Percentiles rank a stretch among this genome's conserved stretches.
These are phyloP conservation scores for Rachicladosporium sp. DNA, from an alignment of 2,329 filamentous ascomycete species.

Conservation along the genomic window DNA sequence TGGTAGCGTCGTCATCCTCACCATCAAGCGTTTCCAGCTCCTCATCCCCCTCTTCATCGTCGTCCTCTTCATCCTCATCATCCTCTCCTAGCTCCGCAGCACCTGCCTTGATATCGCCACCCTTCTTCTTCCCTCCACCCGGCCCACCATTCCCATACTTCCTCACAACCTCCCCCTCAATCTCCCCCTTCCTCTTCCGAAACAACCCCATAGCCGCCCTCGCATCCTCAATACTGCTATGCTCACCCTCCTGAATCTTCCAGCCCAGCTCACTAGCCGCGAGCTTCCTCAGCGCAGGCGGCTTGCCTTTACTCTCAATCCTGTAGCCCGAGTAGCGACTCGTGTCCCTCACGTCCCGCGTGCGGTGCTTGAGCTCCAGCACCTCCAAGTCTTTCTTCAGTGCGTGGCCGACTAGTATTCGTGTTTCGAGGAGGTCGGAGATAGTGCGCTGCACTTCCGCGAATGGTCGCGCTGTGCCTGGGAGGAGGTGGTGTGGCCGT, in stretches of 20 bases:
- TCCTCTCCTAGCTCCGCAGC: slow-evolving; percentile 16
- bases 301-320: slow-evolving; percentile 53
- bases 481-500: slow-evolving; percentile 55
- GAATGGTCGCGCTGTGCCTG: slow-evolving; percentile 41
- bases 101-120: slow-evolving; percentile 8
- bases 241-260: slow-evolving; percentile 47
- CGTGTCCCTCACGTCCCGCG: slow-evolving; percentile 72
- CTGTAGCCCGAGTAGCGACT: slow-evolving; percentile 64
- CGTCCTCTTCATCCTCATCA: slow-evolving; percentile 10
- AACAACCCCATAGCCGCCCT: slow-evolving; percentile 84
- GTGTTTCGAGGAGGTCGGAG: slow-evolving; percentile 52
- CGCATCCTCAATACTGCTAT: slow-evolving; percentile 62
- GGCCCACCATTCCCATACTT: slow-evolving; percentile 36
- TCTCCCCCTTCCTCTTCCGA: slow-evolving; percentile 66
- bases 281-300: slow-evolving; percentile 53
- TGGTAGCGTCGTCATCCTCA: slow-evolving; percentile 14
- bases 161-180: slow-evolving; percentile 68
- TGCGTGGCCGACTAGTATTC: slow-evolving; percentile 74
- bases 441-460: slow-evolving; percentile 65
- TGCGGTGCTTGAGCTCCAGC: slow-evolving; percentile 66
- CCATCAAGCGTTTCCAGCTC: slow-evolving; percentile 14
- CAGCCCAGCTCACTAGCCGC: slow-evolving; percentile 45
- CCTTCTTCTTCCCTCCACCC: slow-evolving; percentile 7
- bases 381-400: slow-evolving; percentile 65
- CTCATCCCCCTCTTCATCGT: slow-evolving; percentile 15